Base-by-base conservation (phyloP, 768 basidiomycete species). In the Agrocybe pediades region DNA sequence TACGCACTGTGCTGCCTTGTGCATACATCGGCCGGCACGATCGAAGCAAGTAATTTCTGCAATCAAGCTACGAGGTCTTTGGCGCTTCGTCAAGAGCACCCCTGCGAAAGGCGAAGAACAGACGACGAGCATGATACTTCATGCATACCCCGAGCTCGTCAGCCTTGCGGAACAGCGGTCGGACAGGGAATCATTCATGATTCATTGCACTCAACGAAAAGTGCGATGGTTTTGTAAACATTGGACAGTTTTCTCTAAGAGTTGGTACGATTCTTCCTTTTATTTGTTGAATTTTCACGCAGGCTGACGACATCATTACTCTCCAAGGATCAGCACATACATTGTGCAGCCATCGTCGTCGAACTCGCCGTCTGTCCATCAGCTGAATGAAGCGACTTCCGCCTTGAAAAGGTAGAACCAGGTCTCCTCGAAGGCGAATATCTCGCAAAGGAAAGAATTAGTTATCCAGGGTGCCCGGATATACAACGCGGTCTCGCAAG, bases 141-240 rank as follows among this genome's bases (percentile, higher is more conserved):
- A 65, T 0, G 67, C 74, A 0, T 83, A 82, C 51, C 68, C 69
- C 6, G 71, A 74, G 16, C 55, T 88, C 2, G 66, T 84, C n/a
- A 59, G 53, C 2, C 58, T 69, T 40, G 75, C 76, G 0, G 74
- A 79, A 59, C 57, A 63, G 16, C 64, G 74, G 55, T 48, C 52
- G 25, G 78, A 74, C 57, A 57, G 46, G n/a, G 64, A 53, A 1
- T 56, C 27, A 0, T 86, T 87, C n/a, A n/a, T n/a, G n/a, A n/a
- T n/a, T n/a, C 56, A 57, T 82, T 51, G 66, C 67, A 15, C 47
- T 61, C 6, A 53, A 58, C 17, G 56, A 56, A 9, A 45, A 57
- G n/a, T 83, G 83, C 2, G 75, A 70, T 44, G 73, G 77, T 81
- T 88, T 65, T 90, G 88, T 63, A 88, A 92, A 57, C 83, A 81